These are phyloP conservation scores for Centella asiatica DNA, from an alignment of 129 eudicot species.

Conservation along the genomic window DNA sequence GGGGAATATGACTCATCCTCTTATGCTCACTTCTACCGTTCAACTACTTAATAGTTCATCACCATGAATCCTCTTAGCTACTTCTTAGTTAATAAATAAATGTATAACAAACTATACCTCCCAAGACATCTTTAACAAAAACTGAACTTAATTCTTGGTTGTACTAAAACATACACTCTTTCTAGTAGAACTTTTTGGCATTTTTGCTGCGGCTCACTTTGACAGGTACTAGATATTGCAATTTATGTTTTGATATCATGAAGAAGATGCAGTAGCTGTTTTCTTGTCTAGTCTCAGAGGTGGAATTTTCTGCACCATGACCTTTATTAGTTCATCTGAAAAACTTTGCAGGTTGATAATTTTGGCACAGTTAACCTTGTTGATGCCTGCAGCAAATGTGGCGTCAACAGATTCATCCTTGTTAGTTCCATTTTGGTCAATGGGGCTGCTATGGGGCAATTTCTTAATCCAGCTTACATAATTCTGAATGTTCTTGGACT, in stretches of 20 bases:
- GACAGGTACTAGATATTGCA: background rate
- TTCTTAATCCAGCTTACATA: conserved; percentile 81
- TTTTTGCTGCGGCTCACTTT: background rate
- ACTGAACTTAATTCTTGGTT: no score
- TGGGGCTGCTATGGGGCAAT: conserved; percentile 96
- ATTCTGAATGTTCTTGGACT: conserved; percentile 76
- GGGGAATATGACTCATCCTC: background rate
- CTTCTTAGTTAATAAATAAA: no score
- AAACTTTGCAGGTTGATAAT: conserved; percentile 67
- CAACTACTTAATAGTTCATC: conserved; percentile 9
- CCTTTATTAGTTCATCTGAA: background rate
- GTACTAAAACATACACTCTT: no score
- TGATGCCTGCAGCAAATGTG: conserved; percentile 75
- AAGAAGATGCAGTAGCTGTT: background rate
- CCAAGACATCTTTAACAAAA: no score
- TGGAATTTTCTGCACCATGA: background rate
- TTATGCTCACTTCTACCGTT: background rate
- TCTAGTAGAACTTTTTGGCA: background rate
- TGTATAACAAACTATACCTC: no score
- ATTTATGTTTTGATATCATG: background rate
- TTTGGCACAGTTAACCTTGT: conserved; percentile 88
- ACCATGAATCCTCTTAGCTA: background rate
- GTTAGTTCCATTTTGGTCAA: conserved; percentile 80
- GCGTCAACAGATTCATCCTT: conserved; percentile 65
- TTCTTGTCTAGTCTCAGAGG: background rate